Percentiles rank a stretch among this genome's conserved stretches.
Evolutionary conservation across 2,329 filamentous ascomycete genomes (phyloP).

Genomic region (Graphiopsis chlorocephala): DNA sequence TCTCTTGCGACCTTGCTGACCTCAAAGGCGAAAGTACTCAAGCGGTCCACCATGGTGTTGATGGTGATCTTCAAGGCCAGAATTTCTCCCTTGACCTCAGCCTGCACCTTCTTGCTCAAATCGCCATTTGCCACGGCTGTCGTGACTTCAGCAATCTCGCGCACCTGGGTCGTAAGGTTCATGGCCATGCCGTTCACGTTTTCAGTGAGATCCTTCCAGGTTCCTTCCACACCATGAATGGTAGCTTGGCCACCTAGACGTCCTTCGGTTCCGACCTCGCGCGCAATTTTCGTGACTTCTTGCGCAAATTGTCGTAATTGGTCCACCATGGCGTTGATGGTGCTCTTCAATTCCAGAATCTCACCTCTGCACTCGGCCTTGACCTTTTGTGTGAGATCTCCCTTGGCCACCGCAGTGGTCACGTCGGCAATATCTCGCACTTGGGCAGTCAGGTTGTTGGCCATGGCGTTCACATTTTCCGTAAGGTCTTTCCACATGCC

Average conservation of each 20-base stretch:
- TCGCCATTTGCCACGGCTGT: conserved; percentile 53
- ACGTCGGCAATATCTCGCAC: conserved; percentile 54
- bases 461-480: conserved; percentile 54
- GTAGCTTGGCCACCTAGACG: conserved; percentile 52
- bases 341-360: conserved; percentile 51
- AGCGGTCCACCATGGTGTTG: conserved; percentile 65
- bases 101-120: conserved; percentile 52
- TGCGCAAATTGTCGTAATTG: conserved; percentile 53
- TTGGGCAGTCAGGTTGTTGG: conserved; percentile 52
- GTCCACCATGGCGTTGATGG: conserved; percentile 55
- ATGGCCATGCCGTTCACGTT: conserved; percentile 56
- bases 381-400: conserved; percentile 52
- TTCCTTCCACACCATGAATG: conserved; percentile 53
- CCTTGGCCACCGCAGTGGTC: conserved; percentile 51
- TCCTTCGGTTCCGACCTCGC: conserved; percentile 53
- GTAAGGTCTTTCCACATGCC: conserved; percentile 67
- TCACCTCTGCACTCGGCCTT: conserved; percentile 53
- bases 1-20: conserved; percentile 65
- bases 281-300: conserved; percentile 52
- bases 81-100: conserved; percentile 53
- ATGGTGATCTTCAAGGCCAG: conserved; percentile 77
- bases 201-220: conserved; percentile 54
- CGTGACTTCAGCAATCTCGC: conserved; percentile 53
- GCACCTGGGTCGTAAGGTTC: conserved; percentile 50
- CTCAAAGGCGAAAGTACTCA: conserved; percentile 63